Percentiles rank a stretch among this genome's conserved stretches.
Conservation (phyloP, 768 basidiomycete genomes). For the Hemileccinum impolitum region DNA sequence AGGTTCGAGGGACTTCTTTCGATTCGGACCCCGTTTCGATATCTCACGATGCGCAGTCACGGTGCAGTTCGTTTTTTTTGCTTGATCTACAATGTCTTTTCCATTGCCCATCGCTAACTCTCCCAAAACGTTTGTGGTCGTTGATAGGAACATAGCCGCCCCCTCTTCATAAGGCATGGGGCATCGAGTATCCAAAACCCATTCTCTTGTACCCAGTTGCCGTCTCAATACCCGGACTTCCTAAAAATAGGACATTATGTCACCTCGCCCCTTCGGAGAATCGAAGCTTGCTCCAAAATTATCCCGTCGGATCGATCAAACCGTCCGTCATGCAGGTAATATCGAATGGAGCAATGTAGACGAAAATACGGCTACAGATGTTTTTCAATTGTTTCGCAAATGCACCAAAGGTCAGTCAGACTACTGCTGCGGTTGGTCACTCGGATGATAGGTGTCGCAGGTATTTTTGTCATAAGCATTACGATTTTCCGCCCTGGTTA, state of each 20-base stretch:
- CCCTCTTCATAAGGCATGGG: no score
- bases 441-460: neutral
- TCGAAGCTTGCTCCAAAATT: neutral
- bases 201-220: no score
- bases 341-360: neutral
- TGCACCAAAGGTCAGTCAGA: neutral
- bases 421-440: neutral
- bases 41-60: conserved; percentile 1
- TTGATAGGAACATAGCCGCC: no score
- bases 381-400: neutral
- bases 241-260: no score
- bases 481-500: neutral
- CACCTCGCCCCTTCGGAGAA: no score
- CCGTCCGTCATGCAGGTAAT: neutral
- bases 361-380: neutral
- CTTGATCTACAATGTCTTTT: no score
- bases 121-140: neutral
- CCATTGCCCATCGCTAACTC: neutral
- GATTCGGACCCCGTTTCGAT: neutral
- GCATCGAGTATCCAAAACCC: no score
- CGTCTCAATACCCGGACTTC: no score
- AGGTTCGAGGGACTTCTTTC: no score
- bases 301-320: neutral
- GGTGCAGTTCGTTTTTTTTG: neutral
- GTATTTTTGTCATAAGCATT: neutral